Evolutionary conservation across 768 basidiomycete genomes (phyloP), one percentile per base, ranked within the genome.

Genomic region (Panaeolus papilionaceus): DNA sequence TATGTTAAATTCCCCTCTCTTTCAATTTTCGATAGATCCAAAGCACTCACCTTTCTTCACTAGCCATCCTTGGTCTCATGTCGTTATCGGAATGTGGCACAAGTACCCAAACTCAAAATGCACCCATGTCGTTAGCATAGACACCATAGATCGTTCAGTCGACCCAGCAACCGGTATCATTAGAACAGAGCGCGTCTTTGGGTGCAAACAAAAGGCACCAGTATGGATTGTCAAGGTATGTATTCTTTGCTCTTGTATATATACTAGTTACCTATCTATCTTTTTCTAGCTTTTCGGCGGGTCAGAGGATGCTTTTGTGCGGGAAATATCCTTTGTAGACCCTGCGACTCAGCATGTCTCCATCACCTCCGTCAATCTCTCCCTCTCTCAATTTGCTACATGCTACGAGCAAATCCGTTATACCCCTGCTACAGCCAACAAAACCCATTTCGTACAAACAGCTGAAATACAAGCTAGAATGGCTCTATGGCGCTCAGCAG

Each of bases 91-190:
- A 70, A 93, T 97, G 86, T 96, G 94, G 92, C 90, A 92, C 71
- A 98, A 98, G 85, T 98, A 98, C 79, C 96, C 96, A 63, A 97
- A 97, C 77, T 92, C 95, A 64, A 92, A 92, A 74, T 95, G 94
- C 79, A 87, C 92, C 26, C 94, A 95, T 77, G 94, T 95, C 71
- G 83, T 94, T 71, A 92, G 92, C 70, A 86, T 95, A 75, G 94
- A 95, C 78, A 94, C 95, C 37, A 68, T 97, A 66, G 92, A 95
- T 81, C 90, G 96, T 70, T 86, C 90, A 12, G 85, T 97, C 12
- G 90, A 97, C 80, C 87, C 93, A 37, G 78, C 83, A 65, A 95
- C 93, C 10, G 96, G 96, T 38, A 86, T 97, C 71, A 92, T 98
- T 74, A 88, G 96, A 71, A 98, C 94, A 51, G 96, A 98, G 79